Evolutionary conservation across 2,329 filamentous ascomycete species (phyloP).

Genomic region (Aureobasidium sp.): DNA sequence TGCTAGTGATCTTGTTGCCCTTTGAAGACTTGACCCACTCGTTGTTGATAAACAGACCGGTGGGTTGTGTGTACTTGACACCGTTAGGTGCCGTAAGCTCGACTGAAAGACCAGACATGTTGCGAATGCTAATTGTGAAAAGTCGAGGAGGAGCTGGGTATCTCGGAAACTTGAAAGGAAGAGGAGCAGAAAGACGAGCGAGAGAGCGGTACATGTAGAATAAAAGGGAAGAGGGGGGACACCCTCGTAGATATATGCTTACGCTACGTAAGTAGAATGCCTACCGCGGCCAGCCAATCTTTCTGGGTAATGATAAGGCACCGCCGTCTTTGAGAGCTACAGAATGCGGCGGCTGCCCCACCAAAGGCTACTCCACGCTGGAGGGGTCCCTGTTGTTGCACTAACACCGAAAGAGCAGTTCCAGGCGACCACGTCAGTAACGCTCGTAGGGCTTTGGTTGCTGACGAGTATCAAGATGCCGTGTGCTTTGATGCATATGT

Average conservation of each 20-base stretch:
- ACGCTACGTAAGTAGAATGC: not conserved
- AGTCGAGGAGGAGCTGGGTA: constrained; percentile 7
- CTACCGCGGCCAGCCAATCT: not conserved
- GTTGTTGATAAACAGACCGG: constrained; percentile 78
- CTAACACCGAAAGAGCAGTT: not conserved
- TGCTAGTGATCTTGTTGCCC: constrained; percentile 56
- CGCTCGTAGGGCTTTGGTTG: not conserved
- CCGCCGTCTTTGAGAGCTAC: not conserved
- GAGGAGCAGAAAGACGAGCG: not conserved
- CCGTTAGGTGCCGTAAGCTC: constrained; percentile 72
- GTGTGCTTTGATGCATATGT: no score
- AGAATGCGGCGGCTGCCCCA: constrained; percentile 11
- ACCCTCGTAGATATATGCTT: constrained; percentile 11
- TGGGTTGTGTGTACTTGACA: constrained; percentile 61
- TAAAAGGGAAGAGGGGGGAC: not conserved
- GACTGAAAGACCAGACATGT: constrained; percentile 45
- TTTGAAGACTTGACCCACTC: constrained; percentile 65
- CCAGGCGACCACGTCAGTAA: constrained; percentile 6
- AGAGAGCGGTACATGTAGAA: constrained; percentile 12
- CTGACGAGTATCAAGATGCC: no score
- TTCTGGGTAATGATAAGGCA: constrained; percentile 10
- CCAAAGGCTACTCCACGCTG: constrained; percentile 7
- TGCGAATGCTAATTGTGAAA: constrained; percentile 14
- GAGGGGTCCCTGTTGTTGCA: constrained; percentile 1
- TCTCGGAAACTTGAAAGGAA: constrained; percentile 4